phyloP scores from a whole-genome alignment of 2,329 filamentous ascomycete species.

The Scedosporium aurantiacum region DNA sequence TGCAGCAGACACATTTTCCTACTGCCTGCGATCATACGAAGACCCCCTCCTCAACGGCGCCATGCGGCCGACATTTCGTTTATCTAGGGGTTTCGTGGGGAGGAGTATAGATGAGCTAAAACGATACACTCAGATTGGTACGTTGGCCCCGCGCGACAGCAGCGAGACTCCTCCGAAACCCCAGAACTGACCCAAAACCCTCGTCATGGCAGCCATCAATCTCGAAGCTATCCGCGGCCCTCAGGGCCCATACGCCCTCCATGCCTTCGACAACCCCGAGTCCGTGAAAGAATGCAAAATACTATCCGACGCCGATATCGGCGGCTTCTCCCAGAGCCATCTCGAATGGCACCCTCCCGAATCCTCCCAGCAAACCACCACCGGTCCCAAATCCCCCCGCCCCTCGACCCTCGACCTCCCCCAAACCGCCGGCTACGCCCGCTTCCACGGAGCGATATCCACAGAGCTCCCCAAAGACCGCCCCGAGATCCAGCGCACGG shows the following conservation, averaged over 20 bases:
- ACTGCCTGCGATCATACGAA: background rate
- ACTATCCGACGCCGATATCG: slow-evolving; percentile 80
- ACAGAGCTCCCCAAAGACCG: slow-evolving; percentile 66
- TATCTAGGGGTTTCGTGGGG: slow-evolving; percentile 43
- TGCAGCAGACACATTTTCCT: background rate
- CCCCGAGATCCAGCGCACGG: slow-evolving; percentile 65
- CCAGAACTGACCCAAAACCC: background rate
- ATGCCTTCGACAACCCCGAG: slow-evolving; percentile 45
- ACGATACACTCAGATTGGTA: slow-evolving; percentile 45
- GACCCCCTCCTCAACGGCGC: slow-evolving; percentile 5
- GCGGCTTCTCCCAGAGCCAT: slow-evolving; percentile 67
- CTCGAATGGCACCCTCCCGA: slow-evolving; percentile 50
- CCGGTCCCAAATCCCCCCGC: slow-evolving; percentile 9
- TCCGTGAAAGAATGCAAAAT: slow-evolving; percentile 51
- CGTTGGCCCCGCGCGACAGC: slow-evolving; percentile 3
- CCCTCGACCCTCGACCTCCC: slow-evolving; percentile 1
- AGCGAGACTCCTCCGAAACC: too few relatives aligned
- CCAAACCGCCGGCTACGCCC: slow-evolving; percentile 42
- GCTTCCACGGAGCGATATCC: slow-evolving; percentile 83
- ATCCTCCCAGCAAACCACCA: slow-evolving; percentile 8
- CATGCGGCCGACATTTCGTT: slow-evolving; percentile 37
- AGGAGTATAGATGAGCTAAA: slow-evolving; percentile 51
- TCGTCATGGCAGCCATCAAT: slow-evolving; percentile 42
- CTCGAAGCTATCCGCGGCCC: slow-evolving; percentile 59
- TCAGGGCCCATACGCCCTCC: slow-evolving; percentile 51